These are phyloP conservation scores for Tolypocladium inflatum DNA, from an alignment of 2,329 filamentous ascomycete species.

Conservation along the genomic window DNA sequence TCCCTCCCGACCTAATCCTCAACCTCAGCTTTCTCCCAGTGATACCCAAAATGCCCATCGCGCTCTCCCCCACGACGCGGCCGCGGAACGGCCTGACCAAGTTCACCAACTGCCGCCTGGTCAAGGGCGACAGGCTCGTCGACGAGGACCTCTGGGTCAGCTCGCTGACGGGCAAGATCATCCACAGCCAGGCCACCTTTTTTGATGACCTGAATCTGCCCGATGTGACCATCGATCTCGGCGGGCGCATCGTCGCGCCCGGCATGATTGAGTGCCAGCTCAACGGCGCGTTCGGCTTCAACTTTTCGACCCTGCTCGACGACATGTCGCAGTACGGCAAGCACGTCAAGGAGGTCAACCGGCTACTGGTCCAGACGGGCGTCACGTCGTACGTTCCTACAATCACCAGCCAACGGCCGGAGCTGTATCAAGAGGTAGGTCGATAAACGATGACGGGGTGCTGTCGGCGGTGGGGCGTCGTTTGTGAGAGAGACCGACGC, in stretches of 20 bases:
- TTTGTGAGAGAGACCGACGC: background rate
- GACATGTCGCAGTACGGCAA: constrained; percentile 61
- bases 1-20: background rate
- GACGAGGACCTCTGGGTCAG: constrained; percentile 83
- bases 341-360: constrained; percentile 63
- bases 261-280: constrained; percentile 88
- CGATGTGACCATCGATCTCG: constrained; percentile 67
- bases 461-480: background rate
- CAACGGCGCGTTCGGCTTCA: constrained; percentile 87
- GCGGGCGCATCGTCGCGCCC: constrained; percentile 73
- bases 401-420: constrained; percentile 68
- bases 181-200: constrained; percentile 58
- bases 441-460: background rate
- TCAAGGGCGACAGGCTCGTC: constrained; percentile 59
- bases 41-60: constrained; percentile 32
- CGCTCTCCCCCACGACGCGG: constrained; percentile 24
- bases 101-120: constrained; percentile 78
- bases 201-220: constrained; percentile 62
- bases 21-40: background rate
- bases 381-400: constrained; percentile 86
- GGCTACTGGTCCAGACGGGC: constrained; percentile 62
- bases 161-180: constrained; percentile 69
- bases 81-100: constrained; percentile 59
- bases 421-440: constrained; percentile 64
- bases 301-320: constrained; percentile 72